A percentile compares a stretch with the other conserved stretches of the same genome.
Conservation (phyloP, 2,329 filamentous ascomycete genomes). For the Epichloe amarillans region DNA sequence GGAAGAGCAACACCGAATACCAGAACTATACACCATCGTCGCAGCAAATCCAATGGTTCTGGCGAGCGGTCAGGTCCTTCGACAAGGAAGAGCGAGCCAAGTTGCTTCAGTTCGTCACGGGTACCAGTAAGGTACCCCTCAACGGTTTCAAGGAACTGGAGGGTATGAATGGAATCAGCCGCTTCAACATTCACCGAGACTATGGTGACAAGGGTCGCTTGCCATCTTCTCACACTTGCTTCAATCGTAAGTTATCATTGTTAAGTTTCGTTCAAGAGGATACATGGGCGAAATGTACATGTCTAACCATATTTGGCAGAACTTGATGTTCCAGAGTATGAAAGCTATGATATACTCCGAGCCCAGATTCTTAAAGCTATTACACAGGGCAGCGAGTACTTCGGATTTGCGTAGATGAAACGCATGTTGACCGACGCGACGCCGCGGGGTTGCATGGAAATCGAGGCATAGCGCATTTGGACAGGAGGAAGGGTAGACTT, state of each 20-base stretch:
- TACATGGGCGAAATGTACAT: background rate
- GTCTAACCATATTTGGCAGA: constrained; percentile 38
- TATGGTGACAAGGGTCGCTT: constrained; percentile 93
- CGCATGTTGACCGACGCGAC: constrained; percentile 1
- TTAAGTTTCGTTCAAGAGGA: constrained; percentile 19
- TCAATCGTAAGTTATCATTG: constrained; percentile 69
- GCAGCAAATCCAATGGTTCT: constrained; percentile 98
- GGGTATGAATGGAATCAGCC: constrained; percentile 96
- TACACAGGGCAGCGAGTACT: constrained; percentile 94
- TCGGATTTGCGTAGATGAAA: constrained; percentile 72
- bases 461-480: background rate
- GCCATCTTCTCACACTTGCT: constrained; percentile 95
- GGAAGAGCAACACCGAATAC: constrained; percentile 98
- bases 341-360: constrained; percentile 82
- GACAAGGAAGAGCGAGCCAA: constrained; percentile 99
- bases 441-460: background rate
- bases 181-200: constrained; percentile 98
- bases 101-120: constrained; percentile 92
- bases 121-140: constrained; percentile 93
- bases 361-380: constrained; percentile 88
- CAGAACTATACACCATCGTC: constrained; percentile 94
- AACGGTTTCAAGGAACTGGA: constrained; percentile 99
- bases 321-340: constrained; percentile 95
- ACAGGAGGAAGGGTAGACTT: background rate
- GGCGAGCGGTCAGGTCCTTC: constrained; percentile 91